Percentiles rank a stretch among this genome's conserved stretches.
These are phyloP conservation scores for Cokeromyces recurvatus DNA, from an alignment of 371 early-diverging fungal species.

Conservation along the genomic window DNA sequence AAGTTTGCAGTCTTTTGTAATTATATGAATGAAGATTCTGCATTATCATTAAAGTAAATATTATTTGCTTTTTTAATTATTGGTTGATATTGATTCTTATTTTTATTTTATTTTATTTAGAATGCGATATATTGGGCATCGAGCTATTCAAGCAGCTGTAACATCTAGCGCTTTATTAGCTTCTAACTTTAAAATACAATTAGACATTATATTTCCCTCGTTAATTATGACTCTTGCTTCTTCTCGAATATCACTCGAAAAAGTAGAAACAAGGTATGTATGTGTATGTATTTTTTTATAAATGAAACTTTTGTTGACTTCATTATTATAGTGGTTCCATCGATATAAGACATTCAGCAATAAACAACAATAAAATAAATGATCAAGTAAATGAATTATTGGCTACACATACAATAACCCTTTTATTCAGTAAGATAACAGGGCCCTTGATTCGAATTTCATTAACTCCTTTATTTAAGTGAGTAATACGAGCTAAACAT, in stretches of 20 bases:
- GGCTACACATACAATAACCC: constrained; percentile 25
- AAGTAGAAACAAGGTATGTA: constrained; percentile 5
- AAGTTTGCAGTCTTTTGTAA: constrained; percentile 56
- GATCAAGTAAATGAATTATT: constrained; percentile 14
- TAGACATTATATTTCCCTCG: constrained; percentile 53
- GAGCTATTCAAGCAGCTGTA: constrained; percentile 48
- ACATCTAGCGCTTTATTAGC: constrained; percentile 53
- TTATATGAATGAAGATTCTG: constrained; percentile 35
- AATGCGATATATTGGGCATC: constrained; percentile 47
- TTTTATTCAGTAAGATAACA: constrained; percentile 27
- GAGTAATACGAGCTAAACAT: neutral
- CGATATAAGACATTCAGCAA: constrained; percentile 24
- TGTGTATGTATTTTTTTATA: no score
- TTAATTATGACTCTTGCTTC: constrained; percentile 45
- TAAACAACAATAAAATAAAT: constrained; percentile 5
- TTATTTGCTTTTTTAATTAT: neutral
- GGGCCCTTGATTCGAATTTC: constrained; percentile 43
- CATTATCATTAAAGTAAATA: constrained; percentile 19
- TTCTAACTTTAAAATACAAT: constrained; percentile 49
- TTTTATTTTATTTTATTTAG: constrained; percentile 11
- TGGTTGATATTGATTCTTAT: neutral
- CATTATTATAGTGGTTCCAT: neutral
- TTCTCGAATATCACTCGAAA: constrained; percentile 19
- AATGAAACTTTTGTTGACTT: neutral
- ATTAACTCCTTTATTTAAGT: constrained; percentile 43